A percentile compares a stretch with the other conserved stretches of the same genome.
These are phyloP conservation scores for Plasmodium blacklocki DNA, from an alignment of 169 alveolate genomes.

Conservation along the genomic window DNA sequence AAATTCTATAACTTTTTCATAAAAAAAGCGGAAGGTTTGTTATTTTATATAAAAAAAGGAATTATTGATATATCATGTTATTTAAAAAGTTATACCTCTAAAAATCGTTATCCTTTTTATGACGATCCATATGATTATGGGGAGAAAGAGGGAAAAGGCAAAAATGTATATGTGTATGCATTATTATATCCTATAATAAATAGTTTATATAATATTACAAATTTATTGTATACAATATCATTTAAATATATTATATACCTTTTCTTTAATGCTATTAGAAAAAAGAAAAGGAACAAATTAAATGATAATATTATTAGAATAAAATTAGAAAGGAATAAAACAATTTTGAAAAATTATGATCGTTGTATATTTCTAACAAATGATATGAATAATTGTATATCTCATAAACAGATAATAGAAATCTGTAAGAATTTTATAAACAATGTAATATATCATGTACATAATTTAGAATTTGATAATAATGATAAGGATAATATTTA, in stretches of 20 bases:
- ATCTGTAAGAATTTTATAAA: constrained; percentile 44
- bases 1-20: too few species aligned
- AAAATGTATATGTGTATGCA: constrained; percentile 8
- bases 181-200: constrained; percentile 19
- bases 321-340: constrained; percentile 10
- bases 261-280: constrained; percentile 14
- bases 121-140: too few species aligned
- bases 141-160: background rate
- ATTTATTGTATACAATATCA: background rate
- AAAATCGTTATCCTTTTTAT: too few species aligned
- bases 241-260: background rate
- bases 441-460: constrained; percentile 6
- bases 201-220: background rate
- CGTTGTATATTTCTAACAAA: constrained; percentile 33
- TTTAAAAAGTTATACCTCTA: too few species aligned
- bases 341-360: constrained; percentile 3
- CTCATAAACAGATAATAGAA: constrained; percentile 30
- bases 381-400: constrained; percentile 3
- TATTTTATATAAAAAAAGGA: too few species aligned
- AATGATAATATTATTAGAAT: background rate
- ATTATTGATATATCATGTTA: too few species aligned
- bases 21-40: too few species aligned
- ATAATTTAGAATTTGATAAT: constrained; percentile 18
- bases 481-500: background rate
- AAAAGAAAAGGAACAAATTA: background rate